Evolutionary conservation across 192 early-diverging fungal genomes (phyloP), one percentile per base, ranked within the genome.

Genomic region (Chytriomyces sp.): DNA sequence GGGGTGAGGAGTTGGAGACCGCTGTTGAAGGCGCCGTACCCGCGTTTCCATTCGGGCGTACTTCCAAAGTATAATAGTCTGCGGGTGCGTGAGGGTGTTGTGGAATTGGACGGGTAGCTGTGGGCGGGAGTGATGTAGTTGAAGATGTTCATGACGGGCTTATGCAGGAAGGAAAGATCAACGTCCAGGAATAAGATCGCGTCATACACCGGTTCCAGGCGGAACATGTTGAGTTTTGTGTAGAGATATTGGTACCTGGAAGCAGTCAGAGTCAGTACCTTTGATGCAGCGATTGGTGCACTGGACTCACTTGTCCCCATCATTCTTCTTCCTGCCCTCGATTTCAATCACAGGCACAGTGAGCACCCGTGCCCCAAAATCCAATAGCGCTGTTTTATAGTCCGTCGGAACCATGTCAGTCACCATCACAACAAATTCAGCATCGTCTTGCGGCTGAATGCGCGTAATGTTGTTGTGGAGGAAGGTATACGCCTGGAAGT

Each of bases 191-290:
- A 73, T 7, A 73, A 45, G n/a, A 73, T 28, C 3, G 53, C 10
- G 57, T 61, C 43, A 48, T 63, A 73, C 18, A 73, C 47, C 11
- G 43, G 43, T 63, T 73, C 71, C 2, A 73, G 71, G 24, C 71
- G 71, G 44, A 28, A 73, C 61, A 73, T 26, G 61, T 73, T 73
- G 71, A 73, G 71, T 73, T 73, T 73, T 35, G 71, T 73, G 53
- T 73, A 73, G 10, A 73, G 60, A 26, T 73, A 73, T 26, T 73
- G 71, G 7, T 71, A 57, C 20, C 5, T 45, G 67, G 26, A 47
- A 7, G 16, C n/a, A 35, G 48, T 68, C n/a, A 4, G 57, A 70
- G 8, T n/a, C 16, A 50, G 24, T 18, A 28, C 43, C 46, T 49
- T 11, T 13, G 50, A 60, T 57, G 46, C 35, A 35, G 11, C 49